Evolutionary conservation across 2,329 filamentous ascomycete species (phyloP).

Genomic region (Shiraia bambusicola): DNA sequence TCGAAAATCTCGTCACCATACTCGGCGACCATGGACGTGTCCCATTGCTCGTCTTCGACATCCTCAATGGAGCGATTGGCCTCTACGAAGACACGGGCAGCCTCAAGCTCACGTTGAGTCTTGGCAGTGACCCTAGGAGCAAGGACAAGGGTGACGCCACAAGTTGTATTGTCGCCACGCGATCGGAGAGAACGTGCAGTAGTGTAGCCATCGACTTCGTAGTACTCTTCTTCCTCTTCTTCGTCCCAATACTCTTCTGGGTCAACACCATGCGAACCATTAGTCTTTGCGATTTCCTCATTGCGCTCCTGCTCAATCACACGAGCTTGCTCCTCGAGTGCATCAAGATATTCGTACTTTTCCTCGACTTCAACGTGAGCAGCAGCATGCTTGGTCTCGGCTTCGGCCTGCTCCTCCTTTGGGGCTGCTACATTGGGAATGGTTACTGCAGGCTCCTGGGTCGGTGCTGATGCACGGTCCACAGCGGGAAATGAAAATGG

Average conservation of each 20-base stretch:
- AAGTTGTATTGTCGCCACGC: constrained; percentile 71
- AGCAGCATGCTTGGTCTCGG: constrained; percentile 7
- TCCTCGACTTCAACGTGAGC: constrained; percentile 26
- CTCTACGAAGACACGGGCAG: constrained; percentile 67
- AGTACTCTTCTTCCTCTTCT: constrained; percentile 74
- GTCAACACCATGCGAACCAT: constrained; percentile 43
- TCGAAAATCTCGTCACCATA: constrained; percentile 94
- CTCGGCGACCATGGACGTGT: constrained; percentile 96
- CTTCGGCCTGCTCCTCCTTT: constrained; percentile 16
- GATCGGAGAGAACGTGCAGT: constrained; percentile 79
- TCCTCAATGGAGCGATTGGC: constrained; percentile 68
- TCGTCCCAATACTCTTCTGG: constrained; percentile 73
- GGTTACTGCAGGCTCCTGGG: constrained; percentile 17
- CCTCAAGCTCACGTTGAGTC: constrained; percentile 70
- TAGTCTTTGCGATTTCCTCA: constrained; percentile 37
- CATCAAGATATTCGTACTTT: constrained; percentile 40
- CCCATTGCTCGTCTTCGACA: constrained; percentile 84
- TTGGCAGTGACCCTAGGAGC: constrained; percentile 71
- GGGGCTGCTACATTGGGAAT: constrained; percentile 17
- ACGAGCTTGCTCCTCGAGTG: constrained; percentile 41
- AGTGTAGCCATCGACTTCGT: constrained; percentile 68
- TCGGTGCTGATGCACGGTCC: constrained; percentile 23
- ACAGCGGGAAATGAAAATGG: constrained; percentile 25
- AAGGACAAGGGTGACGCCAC: constrained; percentile 64
- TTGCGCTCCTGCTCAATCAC: constrained; percentile 41